Evolutionary conservation across 345 rosid genomes (phyloP), one percentile per base, ranked within the genome.

Genomic region (Hibiscus syriacus): DNA sequence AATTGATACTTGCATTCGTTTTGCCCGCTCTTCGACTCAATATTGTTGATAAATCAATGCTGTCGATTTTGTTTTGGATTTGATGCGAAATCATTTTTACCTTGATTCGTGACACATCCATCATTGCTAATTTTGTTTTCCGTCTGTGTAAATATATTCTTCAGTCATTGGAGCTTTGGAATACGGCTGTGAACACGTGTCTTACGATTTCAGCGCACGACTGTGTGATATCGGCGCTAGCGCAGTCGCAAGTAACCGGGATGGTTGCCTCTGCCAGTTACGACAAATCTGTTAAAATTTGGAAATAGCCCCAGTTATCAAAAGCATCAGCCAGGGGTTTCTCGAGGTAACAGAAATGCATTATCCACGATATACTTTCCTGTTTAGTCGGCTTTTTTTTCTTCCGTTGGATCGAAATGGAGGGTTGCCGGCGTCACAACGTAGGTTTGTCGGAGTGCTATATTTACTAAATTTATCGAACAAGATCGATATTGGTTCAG

Each of bases 251-350:
- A 0, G 67, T 74, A 11, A 86, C 87, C 0, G 90, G 92, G 77
- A 80, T 89, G 96, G 75, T 90, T 22, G 98, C 92, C n/a, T 87
- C 98, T 8, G 85, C 97, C 7, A 93, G 98, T 72, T 82, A 89
- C 57, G 97, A 90, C 85, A 93, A 89, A 74, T 86, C 92, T 1
- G 94, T 93, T 26, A 90, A 86, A 87, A 87, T 93, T 49, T 90
- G 98, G 98, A 93, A 90, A 73, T 90, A 80, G 77, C 36, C 8
- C 22, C 50, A 9, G 39, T 39, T 61, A 50, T 39, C 66, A 39
- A 60, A 30, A 22, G 30, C 66, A 38, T n/a, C 50, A 23, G 11
- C n/a, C 41, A 38, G 11, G 5, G 26, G 5, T 32, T 32, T 23
- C 11, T 10, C 7, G 8, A 9, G 22, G 62, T 1, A 13, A 13